Percentiles rank a stretch among this genome's conserved stretches.
Evolutionary conservation across 2,329 filamentous ascomycete genomes (phyloP).

Genomic region (Cladosporium sp.): DNA sequence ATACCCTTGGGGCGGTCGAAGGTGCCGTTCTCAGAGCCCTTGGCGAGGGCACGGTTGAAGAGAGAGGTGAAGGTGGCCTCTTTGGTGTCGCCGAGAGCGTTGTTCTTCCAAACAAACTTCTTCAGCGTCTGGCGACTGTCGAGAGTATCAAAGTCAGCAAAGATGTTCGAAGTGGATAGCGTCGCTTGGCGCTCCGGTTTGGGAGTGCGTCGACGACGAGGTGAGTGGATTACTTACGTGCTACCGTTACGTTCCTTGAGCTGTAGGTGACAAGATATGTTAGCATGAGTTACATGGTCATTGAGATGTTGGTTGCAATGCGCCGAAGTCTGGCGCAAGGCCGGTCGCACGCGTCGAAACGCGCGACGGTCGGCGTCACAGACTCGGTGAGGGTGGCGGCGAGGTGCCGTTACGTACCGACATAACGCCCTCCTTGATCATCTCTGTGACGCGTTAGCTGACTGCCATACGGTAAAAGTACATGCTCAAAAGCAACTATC

Average conservation of each 20-base stretch:
- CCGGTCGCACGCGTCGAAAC: constrained; percentile 30
- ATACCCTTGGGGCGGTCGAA: constrained; percentile 90
- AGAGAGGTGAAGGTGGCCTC: constrained; percentile 67
- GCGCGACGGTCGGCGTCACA: constrained; percentile 23
- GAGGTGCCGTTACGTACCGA: constrained; percentile 52
- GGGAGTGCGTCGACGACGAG: background rate
- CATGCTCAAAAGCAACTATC: constrained; percentile 23
- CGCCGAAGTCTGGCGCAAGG: constrained; percentile 19
- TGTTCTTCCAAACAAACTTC: constrained; percentile 74
- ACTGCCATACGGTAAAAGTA: background rate
- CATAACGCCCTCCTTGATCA: constrained; percentile 73
- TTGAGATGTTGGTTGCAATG: constrained; percentile 10
- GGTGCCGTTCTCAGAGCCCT: constrained; percentile 80
- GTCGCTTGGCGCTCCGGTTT: background rate
- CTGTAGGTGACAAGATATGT: constrained; percentile 54
- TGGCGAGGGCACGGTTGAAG: constrained; percentile 83
- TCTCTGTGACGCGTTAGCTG: constrained; percentile 52
- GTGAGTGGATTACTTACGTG: constrained; percentile 18
- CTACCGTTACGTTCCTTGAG: constrained; percentile 66
- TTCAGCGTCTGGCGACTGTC: constrained; percentile 70
- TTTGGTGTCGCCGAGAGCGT: constrained; percentile 59
- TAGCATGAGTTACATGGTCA: constrained; percentile 43
- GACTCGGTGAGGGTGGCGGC: background rate
- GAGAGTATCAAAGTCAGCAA: constrained; percentile 8
- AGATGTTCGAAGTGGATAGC: background rate